Evolutionary conservation across 2,329 filamentous ascomycete genomes (phyloP), one percentile per base, ranked within the genome.

Genomic region (Talaromyces sp.): DNA sequence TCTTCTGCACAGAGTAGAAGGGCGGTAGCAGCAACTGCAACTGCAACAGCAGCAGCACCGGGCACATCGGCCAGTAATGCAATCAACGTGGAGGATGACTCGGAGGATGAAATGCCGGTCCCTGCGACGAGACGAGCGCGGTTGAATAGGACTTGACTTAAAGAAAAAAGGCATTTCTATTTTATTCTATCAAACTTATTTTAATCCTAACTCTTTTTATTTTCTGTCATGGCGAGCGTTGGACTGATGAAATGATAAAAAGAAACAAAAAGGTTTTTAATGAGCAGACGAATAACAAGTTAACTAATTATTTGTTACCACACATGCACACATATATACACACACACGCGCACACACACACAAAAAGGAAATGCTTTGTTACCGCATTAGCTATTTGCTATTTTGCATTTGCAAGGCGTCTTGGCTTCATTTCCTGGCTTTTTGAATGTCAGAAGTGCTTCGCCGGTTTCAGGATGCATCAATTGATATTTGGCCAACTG

Each of bases 41-140:
- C n/a, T n/a, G n/a, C n/a, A 21, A 6, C 21, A 21, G 19, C 43
- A 24, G 19, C 43, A 24, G 31, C 60, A 9, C 55, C 61, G 24
- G 68, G 69, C 21, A 65, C 66, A n/a, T 67, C 68, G 43, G 61
- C 54, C 4, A 52, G 26, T 24, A 65, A 68, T 59, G 68, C 69
- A 17, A 71, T 72, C 32, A 58, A 56, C 41, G n/a, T 70, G 8
- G 67, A 70, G 19, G 67, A 69, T 56, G 69, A 71, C 32, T 71
- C 69, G 27, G 71, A 73, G 35, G 69, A 72, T 17, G 38, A 62
- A 27, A 61, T 58, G 59, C 59, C 59, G n/a, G 41, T 61, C 0
- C 50, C 59, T 24, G 27, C 43, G n/a, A 50, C 62, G 14, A 68
- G 66, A 56, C 66, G 68, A 64, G 56, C 59, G 52, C 63, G 68